These are phyloP conservation scores for Gigaspora rosea DNA, from an alignment of 192 early-diverging fungal genomes.

Conservation along the genomic window DNA sequence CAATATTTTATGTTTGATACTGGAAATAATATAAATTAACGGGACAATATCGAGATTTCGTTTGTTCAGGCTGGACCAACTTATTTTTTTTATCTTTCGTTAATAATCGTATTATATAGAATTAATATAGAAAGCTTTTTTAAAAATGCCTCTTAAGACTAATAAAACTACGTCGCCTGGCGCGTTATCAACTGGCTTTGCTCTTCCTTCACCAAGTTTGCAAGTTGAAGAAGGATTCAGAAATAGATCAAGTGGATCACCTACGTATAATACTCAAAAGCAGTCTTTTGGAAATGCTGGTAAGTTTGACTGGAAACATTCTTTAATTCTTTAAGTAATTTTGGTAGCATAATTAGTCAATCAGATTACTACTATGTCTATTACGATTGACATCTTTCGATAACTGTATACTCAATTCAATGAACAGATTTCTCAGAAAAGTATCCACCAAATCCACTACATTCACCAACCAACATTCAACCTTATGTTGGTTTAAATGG, in stretches of 20 bases:
- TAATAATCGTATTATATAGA: no score
- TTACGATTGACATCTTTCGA: no score
- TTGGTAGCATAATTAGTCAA: no score
- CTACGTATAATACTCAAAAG: not conserved
- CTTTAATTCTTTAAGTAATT: no score
- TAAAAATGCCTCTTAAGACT: not conserved
- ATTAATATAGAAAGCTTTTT: no score
- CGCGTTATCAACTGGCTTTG: conserved; percentile 8
- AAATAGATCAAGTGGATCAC: not conserved
- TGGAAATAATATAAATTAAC: no score
- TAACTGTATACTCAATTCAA: not conserved
- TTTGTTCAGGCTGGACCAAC: no score
- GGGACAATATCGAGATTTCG: no score
- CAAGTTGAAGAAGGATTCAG: conserved; percentile 4
- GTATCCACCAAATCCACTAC: not conserved
- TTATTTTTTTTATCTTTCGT: no score
- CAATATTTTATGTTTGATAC: no score
- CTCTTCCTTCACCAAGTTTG: conserved; percentile 19
- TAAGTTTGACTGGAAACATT: no score
- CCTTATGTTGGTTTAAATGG: conserved; percentile 22
- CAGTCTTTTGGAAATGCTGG: not conserved
- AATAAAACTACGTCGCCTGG: conserved; percentile 20
- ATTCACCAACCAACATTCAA: not conserved
- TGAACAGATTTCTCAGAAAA: not conserved
- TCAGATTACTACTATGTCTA: no score